These are phyloP conservation scores for Pythium guiyangense DNA, from an alignment of 352 stramenopile species.

Conservation along the genomic window DNA sequence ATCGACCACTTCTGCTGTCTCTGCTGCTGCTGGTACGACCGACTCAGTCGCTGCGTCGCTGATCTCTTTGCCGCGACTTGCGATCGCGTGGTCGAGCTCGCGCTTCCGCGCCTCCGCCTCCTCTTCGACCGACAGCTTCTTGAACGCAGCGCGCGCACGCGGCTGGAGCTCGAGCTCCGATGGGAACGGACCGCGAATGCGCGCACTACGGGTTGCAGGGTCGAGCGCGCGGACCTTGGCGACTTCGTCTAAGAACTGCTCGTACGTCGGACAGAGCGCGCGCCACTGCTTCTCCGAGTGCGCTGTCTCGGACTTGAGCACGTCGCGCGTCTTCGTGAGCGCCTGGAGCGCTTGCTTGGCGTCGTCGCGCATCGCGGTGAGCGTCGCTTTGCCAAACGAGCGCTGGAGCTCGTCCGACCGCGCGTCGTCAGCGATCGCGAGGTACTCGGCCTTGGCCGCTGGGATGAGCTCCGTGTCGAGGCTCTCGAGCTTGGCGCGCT, in stretches of 20 bases:
- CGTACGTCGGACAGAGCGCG: constrained; percentile 42
- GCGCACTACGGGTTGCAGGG: constrained; percentile 19
- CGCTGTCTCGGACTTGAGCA: constrained; percentile 39
- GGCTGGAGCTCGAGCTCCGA: constrained; percentile 41
- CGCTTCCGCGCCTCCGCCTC: constrained; percentile 50
- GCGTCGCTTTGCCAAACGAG: constrained; percentile 51
- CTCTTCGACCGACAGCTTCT: constrained; percentile 81
- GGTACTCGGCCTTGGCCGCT: constrained; percentile 68
- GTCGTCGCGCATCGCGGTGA: constrained; percentile 61
- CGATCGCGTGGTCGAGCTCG: constrained; percentile 65
- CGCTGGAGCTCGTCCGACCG: constrained; percentile 61
- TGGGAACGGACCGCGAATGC: constrained; percentile 59
- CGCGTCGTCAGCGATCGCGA: constrained; percentile 66
- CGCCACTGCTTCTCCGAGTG: constrained; percentile 40
- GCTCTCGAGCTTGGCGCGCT: constrained; percentile 27
- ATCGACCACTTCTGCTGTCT: constrained; percentile 5
- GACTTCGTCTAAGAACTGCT: constrained; percentile 60
- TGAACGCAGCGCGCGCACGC: constrained; percentile 52
- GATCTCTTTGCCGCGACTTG: constrained; percentile 50
- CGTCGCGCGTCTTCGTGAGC: constrained; percentile 46
- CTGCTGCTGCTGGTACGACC: not conserved
- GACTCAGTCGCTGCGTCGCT: constrained; percentile 6
- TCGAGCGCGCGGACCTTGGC: constrained; percentile 43
- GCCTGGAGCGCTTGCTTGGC: constrained; percentile 49
- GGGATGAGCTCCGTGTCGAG: constrained; percentile 54